Conservation (phyloP, 2,329 filamentous ascomycete species). For the Aspergillus proliferans region DNA sequence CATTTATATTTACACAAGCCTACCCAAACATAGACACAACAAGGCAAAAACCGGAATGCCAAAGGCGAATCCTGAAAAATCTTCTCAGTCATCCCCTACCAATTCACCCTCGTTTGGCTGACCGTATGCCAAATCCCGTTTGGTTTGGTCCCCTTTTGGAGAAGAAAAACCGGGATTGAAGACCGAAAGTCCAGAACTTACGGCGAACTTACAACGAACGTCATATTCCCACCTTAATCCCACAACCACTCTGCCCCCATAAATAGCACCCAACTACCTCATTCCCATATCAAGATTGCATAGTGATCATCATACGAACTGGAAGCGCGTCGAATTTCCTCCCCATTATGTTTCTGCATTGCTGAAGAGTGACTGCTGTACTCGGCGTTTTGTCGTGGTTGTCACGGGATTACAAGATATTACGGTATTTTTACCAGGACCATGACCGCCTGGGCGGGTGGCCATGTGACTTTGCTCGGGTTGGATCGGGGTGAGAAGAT, state of each 20-base stretch:
- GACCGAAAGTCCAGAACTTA: conserved; percentile 1
- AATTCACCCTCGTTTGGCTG: no score
- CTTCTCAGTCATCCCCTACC: neutral
- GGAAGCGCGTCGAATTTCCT: conserved; percentile 17
- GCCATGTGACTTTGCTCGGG: conserved; percentile 22
- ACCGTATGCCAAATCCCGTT: no score
- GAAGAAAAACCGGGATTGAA: neutral
- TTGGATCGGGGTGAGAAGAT: conserved; percentile 11
- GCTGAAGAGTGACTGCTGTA: no score
- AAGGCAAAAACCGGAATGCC: conserved; percentile 15
- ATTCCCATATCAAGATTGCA: neutral
- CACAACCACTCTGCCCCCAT: neutral
- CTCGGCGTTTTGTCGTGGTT: neutral
- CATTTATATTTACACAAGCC: conserved; percentile 5
- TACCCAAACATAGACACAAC: neutral
- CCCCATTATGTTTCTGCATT: conserved; percentile 24
- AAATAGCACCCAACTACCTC: neutral
- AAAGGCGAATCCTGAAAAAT: neutral
- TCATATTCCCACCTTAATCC: neutral
- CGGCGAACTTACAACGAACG: conserved; percentile 4
- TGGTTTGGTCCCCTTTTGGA: no score
- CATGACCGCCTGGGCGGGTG: neutral
- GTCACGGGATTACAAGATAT: neutral
- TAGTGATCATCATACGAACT: conserved; percentile 12
- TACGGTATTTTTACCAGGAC: neutral